Evolutionary conservation across 768 basidiomycete genomes (phyloP).

Genomic region (Naganishia antarctica): DNA sequence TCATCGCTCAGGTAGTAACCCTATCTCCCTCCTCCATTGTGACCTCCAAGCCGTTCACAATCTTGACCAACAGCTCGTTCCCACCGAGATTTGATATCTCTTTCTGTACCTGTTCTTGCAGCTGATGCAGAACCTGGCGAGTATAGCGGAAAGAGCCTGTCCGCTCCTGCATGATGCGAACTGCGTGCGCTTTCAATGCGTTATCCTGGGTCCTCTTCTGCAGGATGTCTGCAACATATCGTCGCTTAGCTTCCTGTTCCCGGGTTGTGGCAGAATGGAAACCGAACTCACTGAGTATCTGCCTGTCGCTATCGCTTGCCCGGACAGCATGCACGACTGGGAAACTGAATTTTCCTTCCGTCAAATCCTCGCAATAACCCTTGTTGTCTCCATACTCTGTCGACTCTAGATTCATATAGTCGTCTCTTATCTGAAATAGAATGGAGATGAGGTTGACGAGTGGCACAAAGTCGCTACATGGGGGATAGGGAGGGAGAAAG

Average conservation of each 20-base stretch:
- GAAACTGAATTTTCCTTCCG: slow-evolving; percentile 97
- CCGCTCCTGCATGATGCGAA: slow-evolving; percentile 67
- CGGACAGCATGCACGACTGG: slow-evolving; percentile 86
- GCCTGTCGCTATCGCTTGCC: slow-evolving; percentile 60
- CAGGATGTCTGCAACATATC: slow-evolving; percentile 64
- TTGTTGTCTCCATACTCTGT: slow-evolving; percentile 70
- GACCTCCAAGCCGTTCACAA: slow-evolving; percentile 49
- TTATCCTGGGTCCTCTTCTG: slow-evolving; percentile 79
- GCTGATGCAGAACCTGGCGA: slow-evolving; percentile 59
- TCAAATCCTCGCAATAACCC: slow-evolving; percentile 81
- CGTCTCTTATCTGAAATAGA: slow-evolving; percentile 95
- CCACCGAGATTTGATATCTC: slow-evolving; percentile 75
- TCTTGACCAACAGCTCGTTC: slow-evolving; percentile 57
- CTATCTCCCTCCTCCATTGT: background rate
- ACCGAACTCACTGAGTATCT: slow-evolving; percentile 67
- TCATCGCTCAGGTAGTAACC: background rate
- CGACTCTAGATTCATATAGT: slow-evolving; percentile 90
- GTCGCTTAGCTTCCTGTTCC: background rate
- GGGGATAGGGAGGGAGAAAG: background rate
- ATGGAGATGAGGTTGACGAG: slow-evolving; percentile 89
- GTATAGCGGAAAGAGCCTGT: slow-evolving; percentile 89
- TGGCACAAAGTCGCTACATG: slow-evolving; percentile 74
- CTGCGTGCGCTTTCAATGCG: slow-evolving; percentile 72
- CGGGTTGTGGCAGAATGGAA: background rate
- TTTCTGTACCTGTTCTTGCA: slow-evolving; percentile 63